phyloP scores from a whole-genome alignment of 225 moss, liverwort and hornwort genomes.

The Takakia lepidozioides region DNA sequence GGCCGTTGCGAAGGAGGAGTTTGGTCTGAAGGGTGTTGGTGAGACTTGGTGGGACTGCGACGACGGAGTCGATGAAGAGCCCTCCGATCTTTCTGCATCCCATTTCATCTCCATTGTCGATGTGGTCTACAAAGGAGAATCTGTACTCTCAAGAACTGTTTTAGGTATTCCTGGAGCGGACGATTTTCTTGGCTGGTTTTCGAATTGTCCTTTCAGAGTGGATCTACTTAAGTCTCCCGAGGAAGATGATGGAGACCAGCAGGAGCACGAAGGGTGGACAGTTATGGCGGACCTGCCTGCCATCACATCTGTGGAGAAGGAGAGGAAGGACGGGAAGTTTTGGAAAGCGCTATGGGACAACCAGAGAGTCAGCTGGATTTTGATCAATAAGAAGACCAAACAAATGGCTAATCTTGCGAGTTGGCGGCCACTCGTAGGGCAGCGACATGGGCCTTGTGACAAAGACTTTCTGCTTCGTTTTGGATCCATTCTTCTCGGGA shows the following conservation, averaged over 20 bases:
- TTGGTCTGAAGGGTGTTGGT: background rate
- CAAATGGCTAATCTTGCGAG: slow-evolving; percentile 73
- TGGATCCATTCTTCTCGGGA: slow-evolving; percentile 60
- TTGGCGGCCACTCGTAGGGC: slow-evolving; percentile 59
- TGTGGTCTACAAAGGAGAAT: slow-evolving; percentile 45
- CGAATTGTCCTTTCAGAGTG: slow-evolving; percentile 50
- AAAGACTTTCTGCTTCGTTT: slow-evolving; percentile 64
- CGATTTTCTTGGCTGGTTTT: slow-evolving; percentile 43
- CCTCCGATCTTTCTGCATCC: slow-evolving; percentile 3
- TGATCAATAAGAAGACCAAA: slow-evolving; percentile 65
- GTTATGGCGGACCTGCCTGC: slow-evolving; percentile 30
- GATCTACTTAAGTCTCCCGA: slow-evolving; percentile 46
- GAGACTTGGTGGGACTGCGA: background rate
- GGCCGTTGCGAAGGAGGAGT: background rate
- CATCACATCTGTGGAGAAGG: slow-evolving; percentile 25
- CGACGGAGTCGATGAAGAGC: slow-evolving; percentile 3
- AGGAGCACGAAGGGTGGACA: slow-evolving; percentile 23
- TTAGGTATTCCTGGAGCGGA: slow-evolving; percentile 64
- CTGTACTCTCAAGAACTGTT: slow-evolving; percentile 46
- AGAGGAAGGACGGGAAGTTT: slow-evolving; percentile 49
- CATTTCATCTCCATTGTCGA: slow-evolving; percentile 73
- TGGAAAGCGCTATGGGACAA: slow-evolving; percentile 68
- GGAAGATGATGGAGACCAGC: slow-evolving; percentile 20
- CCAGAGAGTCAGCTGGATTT: slow-evolving; percentile 83
- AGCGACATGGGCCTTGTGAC: slow-evolving; percentile 55